Conservation (phyloP, 805 yeast genomes). For the Candida corydali region DNA sequence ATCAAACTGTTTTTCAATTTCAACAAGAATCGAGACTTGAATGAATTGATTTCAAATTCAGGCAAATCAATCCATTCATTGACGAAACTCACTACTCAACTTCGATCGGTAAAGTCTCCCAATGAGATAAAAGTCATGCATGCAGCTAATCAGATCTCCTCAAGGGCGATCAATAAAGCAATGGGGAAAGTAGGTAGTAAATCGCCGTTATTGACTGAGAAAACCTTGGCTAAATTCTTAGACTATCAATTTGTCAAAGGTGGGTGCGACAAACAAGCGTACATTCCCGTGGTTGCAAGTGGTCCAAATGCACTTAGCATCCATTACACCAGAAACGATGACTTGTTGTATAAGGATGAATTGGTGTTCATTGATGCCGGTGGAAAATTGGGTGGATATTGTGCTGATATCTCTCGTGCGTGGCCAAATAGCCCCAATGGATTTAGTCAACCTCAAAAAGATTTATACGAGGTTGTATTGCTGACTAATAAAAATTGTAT, state of each 20-base stretch:
- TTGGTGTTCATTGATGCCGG: conserved; percentile 93
- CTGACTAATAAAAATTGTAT: conserved; percentile 80
- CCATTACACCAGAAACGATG: conserved; percentile 93
- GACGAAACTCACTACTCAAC: conserved; percentile 36
- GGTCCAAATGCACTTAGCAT: conserved; percentile 87
- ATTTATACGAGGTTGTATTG: conserved; percentile 83
- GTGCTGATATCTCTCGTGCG: conserved; percentile 92
- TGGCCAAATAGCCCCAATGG: conserved; percentile 82
- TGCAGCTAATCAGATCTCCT: conserved; percentile 76
- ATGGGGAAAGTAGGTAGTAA: conserved; percentile 50
- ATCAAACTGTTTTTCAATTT: conserved; percentile 15
- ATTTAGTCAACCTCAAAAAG: conserved; percentile 76
- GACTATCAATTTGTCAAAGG: conserved; percentile 80
- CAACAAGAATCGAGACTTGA: conserved; percentile 7
- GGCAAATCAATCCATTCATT: conserved; percentile 42
- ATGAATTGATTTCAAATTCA: conserved; percentile 19
- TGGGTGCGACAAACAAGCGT: conserved; percentile 88
- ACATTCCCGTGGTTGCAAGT: conserved; percentile 94
- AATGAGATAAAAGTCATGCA: conserved; percentile 79
- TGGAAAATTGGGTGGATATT: conserved; percentile 89
- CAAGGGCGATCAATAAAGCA: conserved; percentile 80
- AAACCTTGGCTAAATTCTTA: conserved; percentile 71
- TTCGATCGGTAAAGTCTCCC: conserved; percentile 70
- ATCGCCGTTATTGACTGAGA: conserved; percentile 59
- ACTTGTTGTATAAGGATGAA: conserved; percentile 69